Evolutionary conservation across 2,329 filamentous ascomycete species (phyloP), one percentile per base, ranked within the genome.

Genomic region (Colletotrichum musae): DNA sequence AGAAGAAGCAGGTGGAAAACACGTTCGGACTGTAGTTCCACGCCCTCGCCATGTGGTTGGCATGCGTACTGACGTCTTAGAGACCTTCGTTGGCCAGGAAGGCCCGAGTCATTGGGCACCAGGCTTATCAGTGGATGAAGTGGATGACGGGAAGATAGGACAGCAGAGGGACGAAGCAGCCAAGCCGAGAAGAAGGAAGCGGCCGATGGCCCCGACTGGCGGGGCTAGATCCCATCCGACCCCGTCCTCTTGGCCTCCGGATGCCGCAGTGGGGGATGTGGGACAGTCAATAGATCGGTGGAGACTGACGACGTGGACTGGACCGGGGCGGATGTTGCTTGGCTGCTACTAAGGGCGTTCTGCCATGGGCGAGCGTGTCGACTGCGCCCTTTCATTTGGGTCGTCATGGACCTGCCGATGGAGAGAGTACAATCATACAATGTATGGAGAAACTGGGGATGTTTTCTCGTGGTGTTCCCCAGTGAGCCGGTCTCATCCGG

Each of bases 51-150:
- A 65, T 65, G 54, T 56, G 66, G 48, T 28, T 58, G 26, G n/a
- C 56, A 56, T 69, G 66, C 26, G 65, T 18, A 57, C 51, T 69
- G 66, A 66, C 66, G 62, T 69, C 62, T 48, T 6, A 47, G 16
- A 57, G 39, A 36, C 5, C 3, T 26, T 51, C 36, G 54, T 58
- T 56, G 51, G 50, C 16, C 32, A 10, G 12, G 24, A 52, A 26
- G 39, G 45, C n/a, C 66, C 62, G 62, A 65, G 36, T 60, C 56
- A 69, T 69, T 69, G 66, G 66, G 45, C 26, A 36, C 18, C 28
- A n/a, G 18, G 41, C 54, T 69, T 69, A 69, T 69, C 66, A 66
- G 66, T 66, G 66, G 66, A 66, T 50, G 63, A 50, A 32, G 26
- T 51, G 56, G 50, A 45, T 36, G 43, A 24, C 66, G 43, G 43